Evolutionary conservation across 2,329 filamentous ascomycete genomes (phyloP).

Genomic region (Apiospora pterosperma): DNA sequence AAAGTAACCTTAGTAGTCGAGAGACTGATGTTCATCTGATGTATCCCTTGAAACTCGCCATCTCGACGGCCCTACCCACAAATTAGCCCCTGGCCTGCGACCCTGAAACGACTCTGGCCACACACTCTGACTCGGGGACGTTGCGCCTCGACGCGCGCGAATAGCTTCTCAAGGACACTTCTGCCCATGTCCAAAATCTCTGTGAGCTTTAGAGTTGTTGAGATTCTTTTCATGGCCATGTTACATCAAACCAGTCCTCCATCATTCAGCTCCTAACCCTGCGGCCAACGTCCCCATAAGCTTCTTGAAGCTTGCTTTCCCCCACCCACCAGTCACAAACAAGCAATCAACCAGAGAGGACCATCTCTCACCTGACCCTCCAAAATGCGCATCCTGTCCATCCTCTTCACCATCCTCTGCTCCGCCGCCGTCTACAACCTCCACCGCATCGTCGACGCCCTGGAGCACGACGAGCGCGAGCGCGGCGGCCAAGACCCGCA

Average conservation of each 20-base stretch:
- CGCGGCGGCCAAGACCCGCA: neutral
- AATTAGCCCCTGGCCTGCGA: neutral
- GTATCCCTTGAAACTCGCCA: neutral
- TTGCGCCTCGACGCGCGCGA: neutral
- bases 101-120: too few species aligned
- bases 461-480: neutral
- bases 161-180: neutral
- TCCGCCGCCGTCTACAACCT: neutral
- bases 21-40: neutral
- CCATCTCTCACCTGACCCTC: neutral
- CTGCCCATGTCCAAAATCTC: neutral
- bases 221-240: too few species aligned
- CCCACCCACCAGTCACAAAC: too few species aligned
- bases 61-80: neutral
- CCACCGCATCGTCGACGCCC: neutral
- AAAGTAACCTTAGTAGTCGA: neutral
- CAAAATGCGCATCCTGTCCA: neutral
- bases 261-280: neutral
- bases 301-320: neutral
- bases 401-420: constrained; percentile 2
- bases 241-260: neutral
- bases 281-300: neutral
- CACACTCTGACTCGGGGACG: neutral
- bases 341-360: neutral
- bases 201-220: neutral